These are phyloP conservation scores for Calocybe gambosa DNA, from an alignment of 1,284 basidiomycete genomes.

Conservation along the genomic window DNA sequence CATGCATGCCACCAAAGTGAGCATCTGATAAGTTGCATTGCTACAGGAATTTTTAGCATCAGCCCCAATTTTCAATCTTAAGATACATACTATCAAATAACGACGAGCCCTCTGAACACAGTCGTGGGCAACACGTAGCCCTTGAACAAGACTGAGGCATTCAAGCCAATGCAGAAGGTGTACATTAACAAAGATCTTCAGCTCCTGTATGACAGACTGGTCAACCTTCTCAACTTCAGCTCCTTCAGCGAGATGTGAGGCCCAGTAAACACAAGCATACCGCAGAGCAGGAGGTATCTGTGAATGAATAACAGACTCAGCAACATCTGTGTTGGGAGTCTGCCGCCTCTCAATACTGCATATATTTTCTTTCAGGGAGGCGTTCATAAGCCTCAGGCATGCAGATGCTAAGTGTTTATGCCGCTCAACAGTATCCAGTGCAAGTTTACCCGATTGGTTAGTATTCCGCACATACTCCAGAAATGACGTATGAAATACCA, in stretches of 20 bases:
- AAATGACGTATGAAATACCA: slow-evolving; percentile 8
- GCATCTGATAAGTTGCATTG: neutral
- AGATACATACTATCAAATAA: neutral
- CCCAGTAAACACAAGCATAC: neutral
- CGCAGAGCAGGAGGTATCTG: neutral
- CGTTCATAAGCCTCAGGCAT: slow-evolving; percentile 6
- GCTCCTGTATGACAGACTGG: neutral
- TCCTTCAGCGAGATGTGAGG: neutral
- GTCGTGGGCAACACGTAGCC: neutral
- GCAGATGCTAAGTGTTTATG: neutral
- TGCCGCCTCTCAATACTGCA: neutral
- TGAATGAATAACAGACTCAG: neutral
- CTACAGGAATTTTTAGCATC: neutral
- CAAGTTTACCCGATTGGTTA: too few relatives aligned
- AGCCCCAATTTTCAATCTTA: neutral
- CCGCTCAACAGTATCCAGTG: neutral
- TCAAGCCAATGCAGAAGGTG: neutral
- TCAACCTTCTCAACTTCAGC: neutral
- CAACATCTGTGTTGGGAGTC: neutral
- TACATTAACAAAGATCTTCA: neutral
- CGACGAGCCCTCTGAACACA: neutral
- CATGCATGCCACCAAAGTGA: neutral
- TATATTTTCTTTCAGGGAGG: neutral
- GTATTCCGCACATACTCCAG: slow-evolving; percentile 8
- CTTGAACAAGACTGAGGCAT: neutral